These are phyloP conservation scores for Peribolospora baueri DNA, from an alignment of 768 basidiomycete genomes.

Conservation along the genomic window DNA sequence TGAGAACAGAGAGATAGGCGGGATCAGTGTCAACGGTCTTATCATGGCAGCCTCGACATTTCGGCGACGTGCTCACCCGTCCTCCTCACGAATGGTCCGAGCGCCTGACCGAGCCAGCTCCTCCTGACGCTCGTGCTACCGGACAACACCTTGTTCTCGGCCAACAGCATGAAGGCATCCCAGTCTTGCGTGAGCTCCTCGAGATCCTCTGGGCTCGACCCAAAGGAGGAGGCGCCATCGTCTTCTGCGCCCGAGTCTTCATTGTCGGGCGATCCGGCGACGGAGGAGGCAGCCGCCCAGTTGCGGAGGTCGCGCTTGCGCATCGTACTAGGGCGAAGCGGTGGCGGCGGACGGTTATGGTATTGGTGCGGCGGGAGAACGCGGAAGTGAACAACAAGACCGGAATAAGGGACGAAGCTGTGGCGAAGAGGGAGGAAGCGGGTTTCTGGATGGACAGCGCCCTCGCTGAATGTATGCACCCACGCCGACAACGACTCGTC, in stretches of 20 bases:
- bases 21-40: conserved; percentile 2
- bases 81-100: not conserved
- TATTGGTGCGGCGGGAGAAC: conserved; percentile 1
- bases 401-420: conserved; percentile 1
- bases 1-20: conserved; percentile 15
- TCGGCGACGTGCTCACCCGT: not conserved
- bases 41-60: not conserved
- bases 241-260: not conserved
- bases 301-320: too few relatives aligned
- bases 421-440: conserved; percentile 5
- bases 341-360: too few relatives aligned
- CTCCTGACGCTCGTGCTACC: not conserved
- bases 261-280: conserved; percentile 1
- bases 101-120: not conserved
- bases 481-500: conserved; percentile 2
- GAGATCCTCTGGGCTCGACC: conserved; percentile 3
- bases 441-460: conserved; percentile 3
- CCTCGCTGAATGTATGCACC: conserved; percentile 5
- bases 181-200: not conserved
- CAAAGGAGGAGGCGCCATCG: conserved; percentile 7
- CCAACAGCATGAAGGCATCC: not conserved
- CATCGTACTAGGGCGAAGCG: too few relatives aligned
- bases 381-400: conserved; percentile 6
- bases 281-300: not conserved
- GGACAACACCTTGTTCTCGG: not conserved